Evolutionary conservation across 257 asterid genomes (phyloP).

Genomic region (Jacaranda copaia): DNA sequence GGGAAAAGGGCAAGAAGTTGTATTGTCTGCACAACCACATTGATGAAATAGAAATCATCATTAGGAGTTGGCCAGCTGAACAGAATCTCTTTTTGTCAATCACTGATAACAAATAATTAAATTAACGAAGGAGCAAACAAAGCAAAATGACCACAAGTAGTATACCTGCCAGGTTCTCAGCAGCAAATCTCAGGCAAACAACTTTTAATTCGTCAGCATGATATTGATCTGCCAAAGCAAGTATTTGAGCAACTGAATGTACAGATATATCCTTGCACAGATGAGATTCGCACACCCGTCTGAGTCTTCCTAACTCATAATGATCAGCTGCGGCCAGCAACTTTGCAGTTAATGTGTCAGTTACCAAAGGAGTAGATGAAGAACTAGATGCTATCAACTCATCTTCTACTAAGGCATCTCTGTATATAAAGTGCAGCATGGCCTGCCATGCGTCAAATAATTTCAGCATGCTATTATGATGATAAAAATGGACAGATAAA

Average conservation of each 20-base stretch:
- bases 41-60: not conserved
- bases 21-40: not conserved
- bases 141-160: constrained; percentile 16
- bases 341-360: constrained; percentile 80
- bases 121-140: constrained; percentile 20
- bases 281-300: constrained; percentile 85
- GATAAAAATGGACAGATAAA: not conserved
- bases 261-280: constrained; percentile 95
- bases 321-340: constrained; percentile 94
- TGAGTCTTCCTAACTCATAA: constrained; percentile 84
- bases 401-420: constrained; percentile 85
- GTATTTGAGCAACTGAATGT: constrained; percentile 72
- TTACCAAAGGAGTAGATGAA: constrained; percentile 52
- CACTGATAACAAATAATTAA: not conserved
- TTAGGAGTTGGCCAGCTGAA: constrained; percentile 13
- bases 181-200: constrained; percentile 93
- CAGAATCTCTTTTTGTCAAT: constrained; percentile 9
- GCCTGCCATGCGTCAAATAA: constrained; percentile 66
- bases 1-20: constrained; percentile 24
- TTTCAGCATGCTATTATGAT: constrained; percentile 37
- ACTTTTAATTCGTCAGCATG: constrained; percentile 86
- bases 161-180: constrained; percentile 95
- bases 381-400: constrained; percentile 76
- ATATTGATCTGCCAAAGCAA: constrained; percentile 78
- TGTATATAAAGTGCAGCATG: constrained; percentile 87